Evolutionary conservation across 2,329 filamentous ascomycete genomes (phyloP).

Genomic region (Beauveria scarabaeidicola): DNA sequence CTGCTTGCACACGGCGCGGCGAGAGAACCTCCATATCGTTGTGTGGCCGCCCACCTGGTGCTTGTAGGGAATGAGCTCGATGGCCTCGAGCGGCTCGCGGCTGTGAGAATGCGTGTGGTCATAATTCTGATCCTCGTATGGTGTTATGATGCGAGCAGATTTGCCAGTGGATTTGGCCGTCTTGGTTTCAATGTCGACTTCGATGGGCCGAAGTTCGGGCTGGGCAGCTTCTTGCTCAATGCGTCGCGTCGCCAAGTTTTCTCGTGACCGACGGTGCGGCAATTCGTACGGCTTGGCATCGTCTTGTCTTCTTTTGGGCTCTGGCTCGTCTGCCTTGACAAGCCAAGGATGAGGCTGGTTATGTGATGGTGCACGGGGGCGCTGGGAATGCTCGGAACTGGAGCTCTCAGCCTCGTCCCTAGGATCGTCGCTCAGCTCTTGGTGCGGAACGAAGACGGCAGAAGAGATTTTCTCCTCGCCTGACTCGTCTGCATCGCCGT

Average conservation of each 20-base stretch:
- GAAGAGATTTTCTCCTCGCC: slow-evolving; percentile 83
- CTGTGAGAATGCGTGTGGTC: slow-evolving; percentile 42
- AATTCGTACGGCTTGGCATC: slow-evolving; percentile 15
- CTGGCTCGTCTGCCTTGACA: slow-evolving; percentile 47
- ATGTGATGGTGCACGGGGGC: slow-evolving; percentile 33
- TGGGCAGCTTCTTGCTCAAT: slow-evolving; percentile 11
- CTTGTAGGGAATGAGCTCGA: slow-evolving; percentile 92
- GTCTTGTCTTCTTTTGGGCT: slow-evolving; percentile 24
- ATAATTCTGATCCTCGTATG: slow-evolving; percentile 41
- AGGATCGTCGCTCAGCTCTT: slow-evolving; percentile 38
- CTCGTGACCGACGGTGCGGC: slow-evolving; percentile 7
- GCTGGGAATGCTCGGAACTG: slow-evolving; percentile 37
- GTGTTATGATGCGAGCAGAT: slow-evolving; percentile 29
- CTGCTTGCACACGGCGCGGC: slow-evolving; percentile 93
- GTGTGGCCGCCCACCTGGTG: slow-evolving; percentile 97
- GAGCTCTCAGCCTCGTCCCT: slow-evolving; percentile 22
- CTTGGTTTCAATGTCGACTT: slow-evolving; percentile 35
- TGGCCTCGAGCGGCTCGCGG: slow-evolving; percentile 67
- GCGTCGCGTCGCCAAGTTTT: neutral
- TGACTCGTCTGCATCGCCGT: slow-evolving; percentile 48
- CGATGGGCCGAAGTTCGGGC: slow-evolving; percentile 30
- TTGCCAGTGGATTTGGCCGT: slow-evolving; percentile 21
- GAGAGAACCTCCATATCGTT: slow-evolving; percentile 91
- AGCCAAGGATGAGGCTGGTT: slow-evolving; percentile 43
- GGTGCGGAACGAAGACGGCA: slow-evolving; percentile 72